These are phyloP conservation scores for Calonectria pteridis DNA, from an alignment of 2,329 filamentous ascomycete genomes.

Conservation along the genomic window DNA sequence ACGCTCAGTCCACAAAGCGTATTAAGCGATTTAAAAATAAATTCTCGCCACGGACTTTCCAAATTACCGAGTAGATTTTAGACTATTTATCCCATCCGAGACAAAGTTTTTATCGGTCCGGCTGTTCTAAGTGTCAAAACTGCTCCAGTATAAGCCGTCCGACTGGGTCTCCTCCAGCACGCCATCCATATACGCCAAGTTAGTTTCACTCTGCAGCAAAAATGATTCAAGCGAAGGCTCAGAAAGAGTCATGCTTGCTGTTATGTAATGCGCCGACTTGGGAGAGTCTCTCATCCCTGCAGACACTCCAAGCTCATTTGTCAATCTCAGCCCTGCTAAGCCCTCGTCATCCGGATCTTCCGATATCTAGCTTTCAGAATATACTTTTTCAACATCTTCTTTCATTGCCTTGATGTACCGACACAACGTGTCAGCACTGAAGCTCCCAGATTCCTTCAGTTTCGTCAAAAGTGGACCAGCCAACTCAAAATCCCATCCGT, in stretches of 20 bases:
- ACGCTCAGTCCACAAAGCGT: too few species aligned
- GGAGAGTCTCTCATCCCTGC: neutral
- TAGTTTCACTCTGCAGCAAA: neutral
- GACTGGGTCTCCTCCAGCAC: neutral
- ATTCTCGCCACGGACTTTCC: neutral
- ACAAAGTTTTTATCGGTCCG: neutral
- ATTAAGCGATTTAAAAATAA: neutral
- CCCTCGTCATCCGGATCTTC: neutral
- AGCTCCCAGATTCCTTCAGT: slow-evolving; percentile 8
- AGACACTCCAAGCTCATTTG: neutral
- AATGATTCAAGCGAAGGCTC: neutral
- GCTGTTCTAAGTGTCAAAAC: neutral
- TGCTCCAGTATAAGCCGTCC: neutral
- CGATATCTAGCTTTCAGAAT: neutral
- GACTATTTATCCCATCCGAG: neutral
- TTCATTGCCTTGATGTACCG: neutral
- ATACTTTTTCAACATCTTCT: neutral
- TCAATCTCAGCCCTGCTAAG: neutral
- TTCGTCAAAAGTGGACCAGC: slow-evolving; percentile 11
- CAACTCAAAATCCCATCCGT: slow-evolving; percentile 9
- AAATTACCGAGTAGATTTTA: neutral
- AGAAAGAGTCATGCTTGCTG: neutral
- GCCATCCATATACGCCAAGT: neutral
- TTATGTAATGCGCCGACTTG: neutral
- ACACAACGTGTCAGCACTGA: neutral